Evolutionary conservation across 2,329 filamentous ascomycete genomes (phyloP).

Genomic region (Exophiala xenobiotica): DNA sequence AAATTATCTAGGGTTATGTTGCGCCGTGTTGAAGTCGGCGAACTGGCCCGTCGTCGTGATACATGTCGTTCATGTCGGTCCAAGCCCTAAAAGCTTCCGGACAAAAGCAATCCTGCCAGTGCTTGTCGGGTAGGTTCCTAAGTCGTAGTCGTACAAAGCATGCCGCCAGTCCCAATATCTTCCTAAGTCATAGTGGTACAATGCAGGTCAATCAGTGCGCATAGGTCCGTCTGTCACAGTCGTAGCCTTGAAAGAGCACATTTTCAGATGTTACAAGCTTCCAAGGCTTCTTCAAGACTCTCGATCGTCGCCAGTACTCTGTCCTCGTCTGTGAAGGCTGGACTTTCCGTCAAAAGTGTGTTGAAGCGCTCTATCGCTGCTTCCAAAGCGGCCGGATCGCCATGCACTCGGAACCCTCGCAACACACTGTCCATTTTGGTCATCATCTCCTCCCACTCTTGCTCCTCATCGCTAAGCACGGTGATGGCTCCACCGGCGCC

Average conservation of each 20-base stretch:
- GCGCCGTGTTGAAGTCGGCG: neutral
- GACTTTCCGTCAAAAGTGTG: neutral
- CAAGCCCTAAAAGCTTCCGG: neutral
- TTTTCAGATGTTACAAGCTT: neutral
- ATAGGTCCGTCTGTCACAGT: neutral
- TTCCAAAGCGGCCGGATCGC: neutral
- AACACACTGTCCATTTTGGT: constrained; percentile 61
- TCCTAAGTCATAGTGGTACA: too few species aligned
- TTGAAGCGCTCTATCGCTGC: neutral
- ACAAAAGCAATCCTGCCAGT: neutral
- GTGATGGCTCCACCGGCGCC: constrained; percentile 92
- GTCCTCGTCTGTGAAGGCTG: neutral
- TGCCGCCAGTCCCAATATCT: too few species aligned
- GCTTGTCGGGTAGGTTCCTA: neutral
- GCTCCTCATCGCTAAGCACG: constrained; percentile 72
- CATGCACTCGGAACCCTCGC: constrained; percentile 37
- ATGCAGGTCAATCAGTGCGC: too few species aligned
- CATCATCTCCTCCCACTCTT: constrained; percentile 89
- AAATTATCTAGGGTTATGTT: neutral
- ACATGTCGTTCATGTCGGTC: neutral
- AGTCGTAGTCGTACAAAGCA: too few species aligned
- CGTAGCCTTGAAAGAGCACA: neutral
- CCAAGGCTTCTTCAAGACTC: neutral
- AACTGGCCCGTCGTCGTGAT: neutral
- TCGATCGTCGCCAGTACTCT: neutral